These are phyloP conservation scores for Protomyces inundatus DNA, from an alignment of 1,139 yeast species.

Conservation along the genomic window DNA sequence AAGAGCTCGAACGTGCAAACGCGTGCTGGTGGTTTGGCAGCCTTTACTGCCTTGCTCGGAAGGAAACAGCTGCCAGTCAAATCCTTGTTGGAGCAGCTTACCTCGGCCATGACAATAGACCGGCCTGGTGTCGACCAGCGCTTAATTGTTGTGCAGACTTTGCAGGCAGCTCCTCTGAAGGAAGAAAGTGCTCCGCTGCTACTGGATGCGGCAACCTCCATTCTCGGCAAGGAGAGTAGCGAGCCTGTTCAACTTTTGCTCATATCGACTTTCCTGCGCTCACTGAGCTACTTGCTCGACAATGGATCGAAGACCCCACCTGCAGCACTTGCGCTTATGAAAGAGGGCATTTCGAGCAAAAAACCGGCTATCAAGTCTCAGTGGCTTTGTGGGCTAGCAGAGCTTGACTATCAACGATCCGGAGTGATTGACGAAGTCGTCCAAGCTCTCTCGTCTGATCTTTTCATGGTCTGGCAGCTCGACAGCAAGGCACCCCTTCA, in stretches of 20 bases:
- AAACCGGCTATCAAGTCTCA: constrained; percentile 57
- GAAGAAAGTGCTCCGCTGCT: background rate
- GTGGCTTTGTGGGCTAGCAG: constrained; percentile 48
- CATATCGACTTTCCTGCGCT: constrained; percentile 49
- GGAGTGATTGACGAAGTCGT: background rate
- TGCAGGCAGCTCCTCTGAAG: constrained; percentile 42
- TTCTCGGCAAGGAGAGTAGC: constrained; percentile 66
- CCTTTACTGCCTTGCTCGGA: constrained; percentile 39
- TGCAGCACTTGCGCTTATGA: constrained; percentile 40
- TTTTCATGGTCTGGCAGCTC: constrained; percentile 6
- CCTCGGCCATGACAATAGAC: background rate
- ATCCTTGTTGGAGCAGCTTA: constrained; percentile 53
- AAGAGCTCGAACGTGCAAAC: constrained; percentile 67
- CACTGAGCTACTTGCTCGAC: constrained; percentile 36
- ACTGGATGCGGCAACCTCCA: constrained; percentile 44
- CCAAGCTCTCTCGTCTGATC: constrained; percentile 30
- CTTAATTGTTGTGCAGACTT: constrained; percentile 44
- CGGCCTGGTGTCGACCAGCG: constrained; percentile 68
- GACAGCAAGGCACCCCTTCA: background rate
- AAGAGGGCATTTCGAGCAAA: constrained; percentile 59
- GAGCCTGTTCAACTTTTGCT: constrained; percentile 55
- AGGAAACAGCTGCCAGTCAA: constrained; percentile 36
- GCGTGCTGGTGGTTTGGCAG: constrained; percentile 50
- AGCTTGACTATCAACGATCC: constrained; percentile 41
- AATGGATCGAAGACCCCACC: constrained; percentile 31